Evolutionary conservation across 257 asterid genomes (phyloP).

Genomic region (Solanum chiquidenum): DNA sequence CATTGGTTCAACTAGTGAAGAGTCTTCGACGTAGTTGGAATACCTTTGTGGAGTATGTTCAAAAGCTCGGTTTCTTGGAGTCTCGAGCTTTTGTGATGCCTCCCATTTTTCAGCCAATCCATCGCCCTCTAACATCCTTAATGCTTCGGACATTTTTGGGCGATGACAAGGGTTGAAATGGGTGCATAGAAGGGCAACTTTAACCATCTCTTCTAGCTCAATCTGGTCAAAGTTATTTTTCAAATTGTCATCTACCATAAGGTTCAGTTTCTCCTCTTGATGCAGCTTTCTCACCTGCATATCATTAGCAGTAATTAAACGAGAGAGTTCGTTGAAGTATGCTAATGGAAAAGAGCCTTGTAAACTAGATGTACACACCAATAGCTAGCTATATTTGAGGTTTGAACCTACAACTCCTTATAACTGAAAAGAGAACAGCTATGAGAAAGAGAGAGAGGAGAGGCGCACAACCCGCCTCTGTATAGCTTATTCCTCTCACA

Average conservation of each 20-base stretch:
- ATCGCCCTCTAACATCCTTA: slow-evolving; percentile 92
- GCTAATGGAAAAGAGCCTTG: not conserved
- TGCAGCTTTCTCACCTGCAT: slow-evolving; percentile 73
- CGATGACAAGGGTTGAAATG: slow-evolving; percentile 71
- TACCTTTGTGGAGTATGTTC: slow-evolving; percentile 59
- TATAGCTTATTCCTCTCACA: too few relatives aligned
- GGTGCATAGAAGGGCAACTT: slow-evolving; percentile 80
- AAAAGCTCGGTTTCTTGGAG: slow-evolving; percentile 38
- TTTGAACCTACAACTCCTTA: not conserved
- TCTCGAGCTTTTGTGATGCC: slow-evolving; percentile 51
- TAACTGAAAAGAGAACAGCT: not conserved
- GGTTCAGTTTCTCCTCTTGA: slow-evolving; percentile 59
- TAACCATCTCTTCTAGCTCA: slow-evolving; percentile 76
- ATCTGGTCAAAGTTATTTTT: slow-evolving; percentile 44
- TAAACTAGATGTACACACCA: not conserved
- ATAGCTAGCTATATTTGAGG: not conserved
- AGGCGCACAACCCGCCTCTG: too few relatives aligned
- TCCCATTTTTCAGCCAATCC: slow-evolving; percentile 91
- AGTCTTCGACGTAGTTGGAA: slow-evolving; percentile 69
- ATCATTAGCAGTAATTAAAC: not conserved
- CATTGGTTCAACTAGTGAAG: slow-evolving; percentile 79
- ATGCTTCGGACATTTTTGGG: slow-evolving; percentile 89
- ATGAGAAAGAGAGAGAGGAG: not conserved
- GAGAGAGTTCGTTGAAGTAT: not conserved
- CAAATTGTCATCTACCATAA: slow-evolving; percentile 65